A percentile compares a stretch with the other conserved stretches of the same genome.
These are phyloP conservation scores for Mortierella sp. DNA, from an alignment of 371 early-diverging fungal species.

Conservation along the genomic window DNA sequence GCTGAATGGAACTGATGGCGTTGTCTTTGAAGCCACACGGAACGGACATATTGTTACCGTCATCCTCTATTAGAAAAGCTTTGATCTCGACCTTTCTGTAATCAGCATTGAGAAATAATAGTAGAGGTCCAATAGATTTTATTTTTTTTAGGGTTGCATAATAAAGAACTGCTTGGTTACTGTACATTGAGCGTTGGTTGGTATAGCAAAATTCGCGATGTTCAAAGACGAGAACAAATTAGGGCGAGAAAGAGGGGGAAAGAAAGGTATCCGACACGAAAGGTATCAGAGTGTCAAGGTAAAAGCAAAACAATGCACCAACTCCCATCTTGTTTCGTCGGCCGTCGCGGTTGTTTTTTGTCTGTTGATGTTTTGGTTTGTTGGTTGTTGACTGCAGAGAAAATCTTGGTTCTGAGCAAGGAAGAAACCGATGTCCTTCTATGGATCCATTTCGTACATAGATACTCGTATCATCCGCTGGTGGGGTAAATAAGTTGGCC, in stretches of 20 bases:
- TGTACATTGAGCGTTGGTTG: neutral
- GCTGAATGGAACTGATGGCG: constrained; percentile 74
- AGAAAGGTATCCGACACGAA: neutral
- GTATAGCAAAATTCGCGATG: neutral
- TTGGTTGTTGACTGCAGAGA: neutral
- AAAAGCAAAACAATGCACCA: neutral
- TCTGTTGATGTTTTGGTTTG: neutral
- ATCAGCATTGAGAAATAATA: too few relatives aligned
- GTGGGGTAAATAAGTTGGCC: neutral
- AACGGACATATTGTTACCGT: constrained; percentile 73
- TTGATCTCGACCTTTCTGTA: neutral
- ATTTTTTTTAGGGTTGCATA: neutral
- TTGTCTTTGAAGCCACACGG: constrained; percentile 74
- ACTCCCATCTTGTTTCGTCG: neutral
- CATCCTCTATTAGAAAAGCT: constrained; percentile 60
- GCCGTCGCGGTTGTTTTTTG: neutral
- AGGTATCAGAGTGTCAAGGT: neutral
- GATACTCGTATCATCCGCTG: too few relatives aligned
- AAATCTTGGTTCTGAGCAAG: neutral
- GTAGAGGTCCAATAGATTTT: neutral
- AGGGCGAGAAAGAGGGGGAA: too few relatives aligned
- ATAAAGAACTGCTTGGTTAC: neutral
- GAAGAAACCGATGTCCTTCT: too few relatives aligned
- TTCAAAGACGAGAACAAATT: neutral
- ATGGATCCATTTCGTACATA: too few relatives aligned